phyloP scores from a whole-genome alignment of 768 basidiomycete genomes.

The Suillus spraguei region DNA sequence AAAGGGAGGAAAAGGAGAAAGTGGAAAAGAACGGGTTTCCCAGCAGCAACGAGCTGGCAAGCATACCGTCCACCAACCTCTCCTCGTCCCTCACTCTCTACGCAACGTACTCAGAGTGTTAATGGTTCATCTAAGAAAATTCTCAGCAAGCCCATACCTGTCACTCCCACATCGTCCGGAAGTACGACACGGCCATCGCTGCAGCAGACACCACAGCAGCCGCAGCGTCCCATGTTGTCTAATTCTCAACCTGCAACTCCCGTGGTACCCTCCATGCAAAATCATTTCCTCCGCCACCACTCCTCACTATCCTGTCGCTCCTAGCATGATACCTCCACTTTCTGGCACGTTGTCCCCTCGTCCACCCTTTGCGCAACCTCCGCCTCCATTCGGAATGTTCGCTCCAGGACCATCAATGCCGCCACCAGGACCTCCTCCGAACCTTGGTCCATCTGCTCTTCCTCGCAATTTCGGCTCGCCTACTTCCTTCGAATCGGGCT shows the following conservation, averaged over 20 bases:
- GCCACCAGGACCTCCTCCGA: conserved; percentile 42
- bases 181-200: conserved; percentile 25
- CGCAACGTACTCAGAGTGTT: conserved; percentile 48
- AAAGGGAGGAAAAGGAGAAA: conserved; percentile 65
- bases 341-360: conserved; percentile 53
- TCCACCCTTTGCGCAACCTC: conserved; percentile 48
- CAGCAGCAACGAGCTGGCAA: conserved; percentile 51
- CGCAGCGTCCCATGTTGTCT: conserved; percentile 37
- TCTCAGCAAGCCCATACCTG: conserved; percentile 46
- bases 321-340: conserved; percentile 46
- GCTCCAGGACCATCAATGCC: conserved; percentile 47
- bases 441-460: conserved; percentile 56
- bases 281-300: conserved; percentile 48
- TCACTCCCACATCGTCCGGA: conserved; percentile 22
- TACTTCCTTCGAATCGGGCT: conserved; percentile 54
- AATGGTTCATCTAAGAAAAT: conserved; percentile 62
- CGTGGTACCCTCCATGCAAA: conserved; percentile 22
- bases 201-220: conserved; percentile 39
- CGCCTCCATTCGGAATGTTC: conserved; percentile 49
- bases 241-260: conserved; percentile 53
- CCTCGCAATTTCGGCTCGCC: conserved; percentile 54
- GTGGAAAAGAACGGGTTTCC: conserved; percentile 47
- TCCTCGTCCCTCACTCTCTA: conserved; percentile 51
- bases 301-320: conserved; percentile 49
- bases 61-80: conserved; percentile 52